A percentile compares a stretch with the other conserved stretches of the same genome.
Evolutionary conservation across 805 yeast genomes (phyloP).

Genomic region (Schizosaccharomyces osmophilus): DNA sequence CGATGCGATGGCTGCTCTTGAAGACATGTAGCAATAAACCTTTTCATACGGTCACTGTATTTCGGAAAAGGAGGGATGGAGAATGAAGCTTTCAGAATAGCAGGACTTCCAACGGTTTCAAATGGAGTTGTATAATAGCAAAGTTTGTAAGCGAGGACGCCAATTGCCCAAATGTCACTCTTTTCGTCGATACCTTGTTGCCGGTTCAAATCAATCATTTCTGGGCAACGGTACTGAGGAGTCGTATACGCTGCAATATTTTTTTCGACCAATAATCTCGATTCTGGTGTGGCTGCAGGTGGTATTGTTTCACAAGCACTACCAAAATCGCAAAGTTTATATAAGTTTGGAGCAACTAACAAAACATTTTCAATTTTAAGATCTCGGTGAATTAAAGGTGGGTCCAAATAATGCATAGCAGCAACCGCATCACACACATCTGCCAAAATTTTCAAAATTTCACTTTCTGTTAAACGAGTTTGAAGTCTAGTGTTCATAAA

Average conservation of each 20-base stretch:
- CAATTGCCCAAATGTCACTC: slow-evolving; percentile 91
- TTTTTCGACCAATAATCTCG: slow-evolving; percentile 48
- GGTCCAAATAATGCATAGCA: slow-evolving; percentile 53
- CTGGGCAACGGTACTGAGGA: slow-evolving; percentile 87
- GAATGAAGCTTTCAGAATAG: not conserved
- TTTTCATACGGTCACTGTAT: not conserved
- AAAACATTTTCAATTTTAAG: slow-evolving; percentile 84
- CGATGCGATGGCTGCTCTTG: slow-evolving; percentile 14
- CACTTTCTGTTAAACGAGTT: slow-evolving; percentile 50
- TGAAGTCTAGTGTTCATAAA: slow-evolving; percentile 70
- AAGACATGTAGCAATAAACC: not conserved
- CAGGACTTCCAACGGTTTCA: slow-evolving; percentile 19
- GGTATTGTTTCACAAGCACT: slow-evolving; percentile 37
- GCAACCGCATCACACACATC: slow-evolving; percentile 60
- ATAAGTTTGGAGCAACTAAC: slow-evolving; percentile 38
- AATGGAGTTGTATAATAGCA: slow-evolving; percentile 89
- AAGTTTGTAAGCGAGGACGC: slow-evolving; percentile 68
- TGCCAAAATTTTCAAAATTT: slow-evolving; percentile 59
- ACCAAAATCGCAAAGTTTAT: slow-evolving; percentile 83
- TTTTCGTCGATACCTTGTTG: slow-evolving; percentile 74
- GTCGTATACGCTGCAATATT: slow-evolving; percentile 81
- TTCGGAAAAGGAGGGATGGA: not conserved
- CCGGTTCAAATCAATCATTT: slow-evolving; percentile 73
- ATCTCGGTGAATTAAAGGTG: slow-evolving; percentile 67
- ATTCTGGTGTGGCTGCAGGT: slow-evolving; percentile 53